phyloP scores from a whole-genome alignment of 2,329 filamentous ascomycete genomes.

The Cladosporium sp. region DNA sequence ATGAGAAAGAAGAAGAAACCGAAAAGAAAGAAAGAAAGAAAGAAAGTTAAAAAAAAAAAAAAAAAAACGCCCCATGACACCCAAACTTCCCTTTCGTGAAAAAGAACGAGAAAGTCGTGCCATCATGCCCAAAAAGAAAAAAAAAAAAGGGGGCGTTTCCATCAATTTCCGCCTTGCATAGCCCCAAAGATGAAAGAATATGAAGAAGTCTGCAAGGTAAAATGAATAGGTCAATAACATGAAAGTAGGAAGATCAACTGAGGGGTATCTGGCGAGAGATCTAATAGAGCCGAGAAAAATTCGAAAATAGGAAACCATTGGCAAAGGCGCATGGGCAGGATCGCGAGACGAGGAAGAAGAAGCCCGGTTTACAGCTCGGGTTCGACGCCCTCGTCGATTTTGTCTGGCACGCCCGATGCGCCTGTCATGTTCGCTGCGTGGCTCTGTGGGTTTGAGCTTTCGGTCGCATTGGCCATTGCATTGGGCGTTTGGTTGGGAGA shows the following conservation, averaged over 20 bases:
- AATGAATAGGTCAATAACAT: background rate
- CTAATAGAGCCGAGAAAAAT: background rate
- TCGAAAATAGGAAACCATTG: too few relatives aligned
- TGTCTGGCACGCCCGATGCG: conserved; percentile 37
- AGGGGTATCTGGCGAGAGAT: conserved; percentile 1
- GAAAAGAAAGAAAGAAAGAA: too few relatives aligned
- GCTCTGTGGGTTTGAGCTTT: conserved; percentile 15
- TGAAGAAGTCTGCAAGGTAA: background rate
- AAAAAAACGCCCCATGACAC: too few relatives aligned
- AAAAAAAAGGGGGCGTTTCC: too few relatives aligned
- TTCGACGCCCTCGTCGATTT: conserved; percentile 41
- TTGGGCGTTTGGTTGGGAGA: conserved; percentile 15
- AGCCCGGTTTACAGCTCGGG: background rate
- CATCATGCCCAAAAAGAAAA: too few relatives aligned
- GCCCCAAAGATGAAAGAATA: background rate
- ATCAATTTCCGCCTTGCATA: too few relatives aligned
- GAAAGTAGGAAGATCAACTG: background rate
- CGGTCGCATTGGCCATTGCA: conserved; percentile 7
- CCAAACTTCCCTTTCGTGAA: background rate
- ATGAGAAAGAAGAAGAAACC: too few relatives aligned
- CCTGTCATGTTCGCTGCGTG: conserved; percentile 33
- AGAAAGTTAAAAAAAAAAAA: too few relatives aligned
- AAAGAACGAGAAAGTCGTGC: too few relatives aligned
- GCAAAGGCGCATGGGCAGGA: background rate
- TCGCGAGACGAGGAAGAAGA: background rate